These are phyloP conservation scores for Elsinoe necatrix DNA, from an alignment of 2,329 filamentous ascomycete species.

Conservation along the genomic window DNA sequence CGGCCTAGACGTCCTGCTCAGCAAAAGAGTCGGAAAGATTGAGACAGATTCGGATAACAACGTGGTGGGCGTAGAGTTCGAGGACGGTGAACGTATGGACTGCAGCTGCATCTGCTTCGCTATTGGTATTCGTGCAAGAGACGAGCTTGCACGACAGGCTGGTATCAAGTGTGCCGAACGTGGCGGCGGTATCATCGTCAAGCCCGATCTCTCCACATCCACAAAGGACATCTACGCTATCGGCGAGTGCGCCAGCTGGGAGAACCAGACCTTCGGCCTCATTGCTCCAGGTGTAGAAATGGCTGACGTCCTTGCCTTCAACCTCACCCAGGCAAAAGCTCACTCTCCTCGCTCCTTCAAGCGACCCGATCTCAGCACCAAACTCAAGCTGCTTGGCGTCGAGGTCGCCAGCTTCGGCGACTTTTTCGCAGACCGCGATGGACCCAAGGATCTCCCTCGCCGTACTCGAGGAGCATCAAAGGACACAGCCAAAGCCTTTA, in stretches of 20 bases:
- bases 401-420: slow-evolving; percentile 91
- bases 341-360: slow-evolving; percentile 65
- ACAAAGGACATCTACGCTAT: slow-evolving; percentile 70
- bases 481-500: slow-evolving; percentile 44
- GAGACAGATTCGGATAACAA: slow-evolving; percentile 57
- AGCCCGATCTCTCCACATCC: slow-evolving; percentile 60
- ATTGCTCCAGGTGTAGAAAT: slow-evolving; percentile 88
- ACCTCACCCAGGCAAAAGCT: slow-evolving; percentile 72
- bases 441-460: slow-evolving; percentile 64
- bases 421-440: slow-evolving; percentile 83
- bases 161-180: slow-evolving; percentile 65
- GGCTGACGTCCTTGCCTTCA: slow-evolving; percentile 86
- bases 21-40: slow-evolving; percentile 65
- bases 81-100: slow-evolving; percentile 68
- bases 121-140: slow-evolving; percentile 74
- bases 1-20: slow-evolving; percentile 71
- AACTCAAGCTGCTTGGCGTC: slow-evolving; percentile 79
- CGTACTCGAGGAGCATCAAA: slow-evolving; percentile 35
- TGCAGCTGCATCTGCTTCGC: slow-evolving; percentile 83
- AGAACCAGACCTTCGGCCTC: slow-evolving; percentile 76
- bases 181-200: slow-evolving; percentile 68
- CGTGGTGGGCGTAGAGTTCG: slow-evolving; percentile 67
- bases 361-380: slow-evolving; percentile 79
- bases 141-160: slow-evolving; percentile 62
- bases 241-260: slow-evolving; percentile 85